Base-by-base conservation (phyloP, 768 basidiomycete genomes). In the Lactarius tabidus region DNA sequence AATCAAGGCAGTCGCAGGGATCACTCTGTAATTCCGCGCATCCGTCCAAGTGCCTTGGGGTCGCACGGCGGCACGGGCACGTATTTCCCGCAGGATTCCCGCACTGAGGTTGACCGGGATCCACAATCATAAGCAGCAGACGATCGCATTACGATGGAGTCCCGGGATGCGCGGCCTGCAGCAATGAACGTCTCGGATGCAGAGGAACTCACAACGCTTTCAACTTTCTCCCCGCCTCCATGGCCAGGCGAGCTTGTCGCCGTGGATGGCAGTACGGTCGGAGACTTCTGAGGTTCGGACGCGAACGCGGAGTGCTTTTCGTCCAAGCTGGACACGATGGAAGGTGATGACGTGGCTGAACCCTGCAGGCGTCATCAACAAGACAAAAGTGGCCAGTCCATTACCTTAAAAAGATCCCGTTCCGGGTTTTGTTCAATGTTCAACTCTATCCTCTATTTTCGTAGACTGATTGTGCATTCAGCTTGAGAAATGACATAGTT, bases 21-120 rank as follows among this genome's bases (percentile, higher is more conserved):
- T 71, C 8, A 96, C 92, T 57, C 95, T 81, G 75, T 96, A 96
- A 72, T 92, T 92, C 86, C 89, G 93, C 7, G 90, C 93, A 74
- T 95, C 92, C 12, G 79, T 85, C 95, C 95, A 98, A 64, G 74
- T 96, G 97, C 80, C 85, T 94, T 1, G 93, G 93, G 1, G n/a
- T n/a, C n/a, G n/a, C n/a, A n/a, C n/a, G n/a, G n/a, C n/a, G n/a
- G 79, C 77, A 48, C 95, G 82, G 2, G 88, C 80, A 54, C 77
- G 79, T 17, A 96, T 79, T 75, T 97, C 95, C n/a, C 66, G 57
- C 51, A 63, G 4, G 48, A 67, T 69, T n/a, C 68, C 68, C 8
- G 55, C 56, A 1, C 66, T 66, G 8, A 64, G 14, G 20, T 57
- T 64, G 10, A 67, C 53, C n/a, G 52, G 63, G 36, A 48, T 14